phyloP scores from a whole-genome alignment of 805 yeast genomes.

The Priceomyces castillae region DNA sequence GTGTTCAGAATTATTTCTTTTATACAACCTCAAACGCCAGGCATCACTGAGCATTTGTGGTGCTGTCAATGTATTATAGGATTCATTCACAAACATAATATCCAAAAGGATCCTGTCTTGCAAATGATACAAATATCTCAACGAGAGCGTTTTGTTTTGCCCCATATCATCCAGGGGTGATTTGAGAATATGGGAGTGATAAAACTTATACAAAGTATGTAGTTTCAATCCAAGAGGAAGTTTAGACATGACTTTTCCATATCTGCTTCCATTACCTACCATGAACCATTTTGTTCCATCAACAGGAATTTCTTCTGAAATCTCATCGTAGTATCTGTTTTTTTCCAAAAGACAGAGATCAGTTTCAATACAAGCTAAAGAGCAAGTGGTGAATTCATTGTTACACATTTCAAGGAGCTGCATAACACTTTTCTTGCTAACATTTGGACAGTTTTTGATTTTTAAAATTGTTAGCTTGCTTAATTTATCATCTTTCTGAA shows the following conservation, averaged over 20 bases:
- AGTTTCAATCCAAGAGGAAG: conserved; percentile 26
- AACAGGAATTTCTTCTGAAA: conserved; percentile 6
- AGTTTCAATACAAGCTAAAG: conserved; percentile 16
- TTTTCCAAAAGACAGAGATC: conserved; percentile 8
- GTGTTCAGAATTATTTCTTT: conserved; percentile 6
- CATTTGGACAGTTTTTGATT: conserved; percentile 21
- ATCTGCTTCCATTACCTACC: conserved; percentile 11
- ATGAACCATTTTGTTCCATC: conserved; percentile 24
- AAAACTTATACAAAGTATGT: conserved; percentile 16
- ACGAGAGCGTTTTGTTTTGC: conserved; percentile 6
- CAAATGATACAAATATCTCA: conserved; percentile 1
- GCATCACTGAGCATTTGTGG: conserved; percentile 3
- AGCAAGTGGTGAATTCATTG: not conserved
- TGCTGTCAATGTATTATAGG: not conserved
- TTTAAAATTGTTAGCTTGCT: conserved; percentile 21
- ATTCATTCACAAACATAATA: conserved; percentile 13
- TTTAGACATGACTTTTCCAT: conserved; percentile 13
- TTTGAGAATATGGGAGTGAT: conserved; percentile 8
- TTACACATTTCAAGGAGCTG: conserved; percentile 4
- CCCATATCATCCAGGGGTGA: conserved; percentile 1
- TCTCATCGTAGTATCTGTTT: not conserved
- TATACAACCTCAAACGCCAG: conserved; percentile 14
- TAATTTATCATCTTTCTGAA: conserved; percentile 15
- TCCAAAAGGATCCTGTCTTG: conserved; percentile 11
- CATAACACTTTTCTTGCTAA: conserved; percentile 10